Evolutionary conservation across 2,329 filamentous ascomycete genomes (phyloP), one percentile per base, ranked within the genome.

Genomic region (Eutypa lata): DNA sequence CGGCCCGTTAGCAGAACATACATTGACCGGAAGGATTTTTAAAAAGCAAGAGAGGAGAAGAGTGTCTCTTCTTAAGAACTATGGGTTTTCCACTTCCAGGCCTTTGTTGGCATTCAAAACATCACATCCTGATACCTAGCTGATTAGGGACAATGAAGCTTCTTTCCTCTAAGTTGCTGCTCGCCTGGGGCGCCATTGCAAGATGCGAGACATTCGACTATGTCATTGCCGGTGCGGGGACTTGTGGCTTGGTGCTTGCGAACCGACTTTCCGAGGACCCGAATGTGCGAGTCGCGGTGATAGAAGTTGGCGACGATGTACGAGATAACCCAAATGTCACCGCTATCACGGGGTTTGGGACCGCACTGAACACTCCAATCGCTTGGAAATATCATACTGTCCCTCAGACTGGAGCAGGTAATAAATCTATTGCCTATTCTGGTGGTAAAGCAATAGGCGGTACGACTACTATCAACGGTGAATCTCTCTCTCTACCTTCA

Each of bases 381-480:
- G 68, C 72, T 55, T 74, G 69, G 66, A 60, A 65, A 22, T 74
- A 71, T 46, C 52, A 56, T 24, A 68, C 66, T 3, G 64, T 62
- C 5, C 61, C 65, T 5, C 71, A 75, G 57, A 45, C 49, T 0
- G 56, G 59, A 10, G 66, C 63, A 3, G 60, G 48, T 16, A 73
- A 66, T 58, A 69, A 65, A 49, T 57, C 60, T 16, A 64, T 74
- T 40, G 57, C 53, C 53, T 68, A 65, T 47, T 66, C 66, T 40
- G 67, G 64, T 16, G 75, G 67, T 42, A 71, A 66, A 56, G 74
- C 65, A 1, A 72, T 68, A 53, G 75, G 72, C 1, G 73, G 73
- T 8, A 71, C 71, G 3, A 73, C 68, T 52, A 63, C 68, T 24
- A 73, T 75, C 40, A 75, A 76, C 47, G 72, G 72, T 71, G 59